These are phyloP conservation scores for Peronospora farinosa DNA, from an alignment of 352 stramenopile species.

Conservation along the genomic window DNA sequence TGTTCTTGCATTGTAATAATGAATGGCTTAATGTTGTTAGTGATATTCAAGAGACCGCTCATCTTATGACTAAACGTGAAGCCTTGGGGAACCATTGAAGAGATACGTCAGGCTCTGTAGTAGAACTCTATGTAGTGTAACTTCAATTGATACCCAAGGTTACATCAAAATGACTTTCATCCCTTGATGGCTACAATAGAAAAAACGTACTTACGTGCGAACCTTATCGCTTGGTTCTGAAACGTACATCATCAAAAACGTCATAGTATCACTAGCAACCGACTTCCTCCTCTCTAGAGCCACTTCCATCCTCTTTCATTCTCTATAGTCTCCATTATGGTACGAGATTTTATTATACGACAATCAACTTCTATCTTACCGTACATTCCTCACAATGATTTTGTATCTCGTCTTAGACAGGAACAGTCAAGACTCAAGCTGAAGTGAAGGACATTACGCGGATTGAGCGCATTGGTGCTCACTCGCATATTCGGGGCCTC, in stretches of 20 bases:
- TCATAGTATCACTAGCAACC: slow-evolving; percentile 8
- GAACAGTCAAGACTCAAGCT: slow-evolving; percentile 71
- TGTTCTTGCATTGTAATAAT: too few species aligned
- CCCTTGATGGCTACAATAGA: too few species aligned
- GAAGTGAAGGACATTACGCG: slow-evolving; percentile 96
- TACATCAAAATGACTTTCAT: too few species aligned
- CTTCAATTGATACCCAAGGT: too few species aligned
- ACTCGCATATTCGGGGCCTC: slow-evolving; percentile 98
- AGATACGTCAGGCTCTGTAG: too few species aligned
- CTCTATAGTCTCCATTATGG: slow-evolving; percentile 17
- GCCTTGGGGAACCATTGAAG: too few species aligned
- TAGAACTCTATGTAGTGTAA: too few species aligned
- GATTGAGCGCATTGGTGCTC: slow-evolving; percentile 97
- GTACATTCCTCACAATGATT: slow-evolving; percentile 1
- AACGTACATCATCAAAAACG: slow-evolving; percentile 11
- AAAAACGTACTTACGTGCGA: slow-evolving; percentile 19
- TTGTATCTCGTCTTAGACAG: slow-evolving; percentile 27
- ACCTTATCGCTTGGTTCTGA: slow-evolving; percentile 23
- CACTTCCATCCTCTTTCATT: neutral
- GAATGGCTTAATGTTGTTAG: too few species aligned
- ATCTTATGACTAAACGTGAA: too few species aligned
- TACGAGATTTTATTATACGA: slow-evolving; percentile 4
- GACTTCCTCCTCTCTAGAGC: neutral
- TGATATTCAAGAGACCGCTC: too few species aligned
- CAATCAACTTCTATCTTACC: neutral